Conservation (phyloP, 352 stramenopile species). For the Globisporangium acanthophoron region DNA sequence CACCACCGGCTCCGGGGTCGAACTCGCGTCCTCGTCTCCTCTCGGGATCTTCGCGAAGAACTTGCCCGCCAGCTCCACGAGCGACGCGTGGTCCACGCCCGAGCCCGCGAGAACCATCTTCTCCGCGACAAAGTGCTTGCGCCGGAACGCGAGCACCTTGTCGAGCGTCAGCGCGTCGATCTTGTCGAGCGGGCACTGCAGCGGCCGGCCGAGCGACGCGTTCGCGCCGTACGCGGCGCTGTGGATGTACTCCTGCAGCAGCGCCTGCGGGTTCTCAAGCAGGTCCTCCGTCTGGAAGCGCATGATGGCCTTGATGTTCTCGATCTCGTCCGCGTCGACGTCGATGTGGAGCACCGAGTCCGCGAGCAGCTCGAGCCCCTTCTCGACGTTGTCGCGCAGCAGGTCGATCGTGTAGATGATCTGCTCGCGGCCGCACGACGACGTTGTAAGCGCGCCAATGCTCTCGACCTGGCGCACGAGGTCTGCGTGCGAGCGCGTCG, state of each 20-base stretch:
- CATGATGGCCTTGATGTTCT: slow-evolving; percentile 92
- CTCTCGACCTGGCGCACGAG: slow-evolving; percentile 90
- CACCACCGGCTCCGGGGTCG: slow-evolving; percentile 29
- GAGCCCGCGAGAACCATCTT: slow-evolving; percentile 91
- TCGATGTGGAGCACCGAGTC: slow-evolving; percentile 84
- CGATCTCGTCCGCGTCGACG: slow-evolving; percentile 82
- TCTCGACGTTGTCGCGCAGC: slow-evolving; percentile 91
- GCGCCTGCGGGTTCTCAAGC: slow-evolving; percentile 75
- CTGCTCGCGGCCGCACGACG: slow-evolving; percentile 91
- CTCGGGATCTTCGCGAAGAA: slow-evolving; percentile 79
- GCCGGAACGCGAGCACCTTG: slow-evolving; percentile 65
- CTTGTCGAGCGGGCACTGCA: slow-evolving; percentile 78
- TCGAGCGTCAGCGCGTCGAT: slow-evolving; percentile 71
- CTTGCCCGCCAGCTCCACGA: slow-evolving; percentile 88
- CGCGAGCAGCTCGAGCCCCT: slow-evolving; percentile 87
- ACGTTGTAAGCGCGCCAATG: slow-evolving; percentile 90
- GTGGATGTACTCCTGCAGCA: slow-evolving; percentile 86
- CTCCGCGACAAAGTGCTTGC: slow-evolving; percentile 80
- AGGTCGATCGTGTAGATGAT: slow-evolving; percentile 97
- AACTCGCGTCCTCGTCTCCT: slow-evolving; percentile 26
- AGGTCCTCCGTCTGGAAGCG: slow-evolving; percentile 92
- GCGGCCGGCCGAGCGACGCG: slow-evolving; percentile 65
- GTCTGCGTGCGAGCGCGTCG: slow-evolving; percentile 73
- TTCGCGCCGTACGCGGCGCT: slow-evolving; percentile 78
- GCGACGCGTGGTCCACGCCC: slow-evolving; percentile 92